These are phyloP conservation scores for Beauveria sp. DNA, from an alignment of 2,329 filamentous ascomycete species.

Conservation along the genomic window DNA sequence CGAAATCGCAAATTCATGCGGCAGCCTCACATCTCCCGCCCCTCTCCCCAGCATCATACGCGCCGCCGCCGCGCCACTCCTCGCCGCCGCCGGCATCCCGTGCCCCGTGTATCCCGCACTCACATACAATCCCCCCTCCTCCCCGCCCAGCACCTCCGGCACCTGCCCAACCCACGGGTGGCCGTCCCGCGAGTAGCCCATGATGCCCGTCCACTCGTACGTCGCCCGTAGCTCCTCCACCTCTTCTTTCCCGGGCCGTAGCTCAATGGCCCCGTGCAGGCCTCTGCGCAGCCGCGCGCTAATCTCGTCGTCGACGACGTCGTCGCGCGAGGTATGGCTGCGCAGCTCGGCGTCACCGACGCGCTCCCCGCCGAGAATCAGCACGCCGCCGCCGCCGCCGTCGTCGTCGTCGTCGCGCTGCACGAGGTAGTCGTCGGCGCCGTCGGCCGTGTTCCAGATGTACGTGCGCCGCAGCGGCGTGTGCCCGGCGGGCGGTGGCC, in stretches of 20 bases:
- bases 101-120: conserved; percentile 65
- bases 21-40: conserved; percentile 32
- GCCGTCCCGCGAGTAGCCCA: conserved; percentile 64
- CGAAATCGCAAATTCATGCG: conserved; percentile 32
- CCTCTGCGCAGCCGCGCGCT: conserved; percentile 46
- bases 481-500: conserved; percentile 46
- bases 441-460: conserved; percentile 43
- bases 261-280: conserved; percentile 33
- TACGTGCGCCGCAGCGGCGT: conserved; percentile 49
- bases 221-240: conserved; percentile 40
- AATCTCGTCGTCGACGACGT: conserved; percentile 46
- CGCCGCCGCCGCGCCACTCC: conserved; percentile 57
- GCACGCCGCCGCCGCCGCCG: conserved; percentile 36
- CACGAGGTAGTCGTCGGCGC: conserved; percentile 60
- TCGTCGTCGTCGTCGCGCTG: conserved; percentile 50
- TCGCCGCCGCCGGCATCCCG: conserved; percentile 67
- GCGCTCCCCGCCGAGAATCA: conserved; percentile 67
- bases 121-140: conserved; percentile 49
- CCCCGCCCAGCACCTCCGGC: conserved; percentile 39
- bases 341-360: conserved; percentile 38
- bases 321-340: conserved; percentile 53
- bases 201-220: conserved; percentile 72
- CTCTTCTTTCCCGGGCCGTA: conserved; percentile 29
- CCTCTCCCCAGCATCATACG: conserved; percentile 45
- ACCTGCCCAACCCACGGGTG: conserved; percentile 65